Conservation (phyloP, 2,329 filamentous ascomycete genomes). For the Escovopsis weberi region DNA sequence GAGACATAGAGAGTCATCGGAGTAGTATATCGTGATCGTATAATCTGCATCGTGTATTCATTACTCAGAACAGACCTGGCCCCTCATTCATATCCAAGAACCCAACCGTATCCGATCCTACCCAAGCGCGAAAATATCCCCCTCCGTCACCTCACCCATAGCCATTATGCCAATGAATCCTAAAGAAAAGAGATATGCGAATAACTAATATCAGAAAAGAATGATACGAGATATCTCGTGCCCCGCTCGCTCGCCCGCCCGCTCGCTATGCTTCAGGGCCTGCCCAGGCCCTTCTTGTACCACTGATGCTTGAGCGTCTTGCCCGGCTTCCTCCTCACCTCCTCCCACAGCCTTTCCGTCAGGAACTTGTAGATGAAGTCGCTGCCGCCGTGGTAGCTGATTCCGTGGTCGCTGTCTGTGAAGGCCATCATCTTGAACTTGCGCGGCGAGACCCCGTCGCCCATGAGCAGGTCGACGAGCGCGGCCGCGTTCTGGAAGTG, state of each 20-base stretch:
- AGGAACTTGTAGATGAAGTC: conserved; percentile 48
- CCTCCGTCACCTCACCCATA: too few relatives aligned
- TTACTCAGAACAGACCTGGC: too few relatives aligned
- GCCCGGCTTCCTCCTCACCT: conserved; percentile 39
- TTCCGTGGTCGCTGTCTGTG: conserved; percentile 50
- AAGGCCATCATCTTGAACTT: conserved; percentile 51
- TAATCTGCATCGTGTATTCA: too few relatives aligned
- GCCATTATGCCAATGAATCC: background rate
- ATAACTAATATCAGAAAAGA: background rate
- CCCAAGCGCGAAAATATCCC: too few relatives aligned
- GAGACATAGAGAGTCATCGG: too few relatives aligned
- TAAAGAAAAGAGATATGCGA: background rate
- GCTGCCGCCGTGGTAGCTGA: conserved; percentile 40
- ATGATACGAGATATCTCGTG: too few relatives aligned
- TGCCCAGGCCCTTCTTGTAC: conserved; percentile 7
- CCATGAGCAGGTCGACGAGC: conserved; percentile 46
- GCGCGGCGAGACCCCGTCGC: conserved; percentile 40
- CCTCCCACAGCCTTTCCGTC: conserved; percentile 43
- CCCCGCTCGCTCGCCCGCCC: too few relatives aligned
- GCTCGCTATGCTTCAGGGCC: too few relatives aligned
- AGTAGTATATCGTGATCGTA: too few relatives aligned
- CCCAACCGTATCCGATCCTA: too few relatives aligned
- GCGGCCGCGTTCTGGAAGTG: conserved; percentile 54
- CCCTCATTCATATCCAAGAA: too few relatives aligned
- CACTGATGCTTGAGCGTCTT: conserved; percentile 19